Evolutionary conservation across 805 yeast species (phyloP).

Genomic region (Myxozyma neglecta): DNA sequence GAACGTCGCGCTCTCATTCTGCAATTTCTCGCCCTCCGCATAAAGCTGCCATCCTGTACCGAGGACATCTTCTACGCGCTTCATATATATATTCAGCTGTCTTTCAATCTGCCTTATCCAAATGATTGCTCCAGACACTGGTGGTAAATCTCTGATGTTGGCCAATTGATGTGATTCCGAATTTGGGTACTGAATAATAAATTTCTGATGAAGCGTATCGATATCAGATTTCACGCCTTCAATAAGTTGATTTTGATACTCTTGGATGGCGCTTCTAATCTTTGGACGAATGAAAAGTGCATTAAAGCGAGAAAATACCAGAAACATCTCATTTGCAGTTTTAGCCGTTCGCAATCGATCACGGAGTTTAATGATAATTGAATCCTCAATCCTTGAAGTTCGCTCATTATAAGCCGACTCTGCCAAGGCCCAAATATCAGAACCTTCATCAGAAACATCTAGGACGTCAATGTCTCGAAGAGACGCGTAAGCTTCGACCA

Average conservation of each 20-base stretch:
- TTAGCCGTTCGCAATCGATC: conserved; percentile 44
- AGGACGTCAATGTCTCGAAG: conserved; percentile 44
- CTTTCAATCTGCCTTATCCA: conserved; percentile 56
- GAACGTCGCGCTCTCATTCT: conserved; percentile 50
- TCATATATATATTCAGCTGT: conserved; percentile 46
- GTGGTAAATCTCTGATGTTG: conserved; percentile 50
- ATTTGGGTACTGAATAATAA: conserved; percentile 40
- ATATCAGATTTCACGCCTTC: conserved; percentile 52
- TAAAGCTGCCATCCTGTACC: conserved; percentile 63
- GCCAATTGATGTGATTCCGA: conserved; percentile 42
- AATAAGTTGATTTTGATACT: conserved; percentile 56
- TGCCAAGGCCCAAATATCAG: conserved; percentile 46
- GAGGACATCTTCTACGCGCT: conserved; percentile 52
- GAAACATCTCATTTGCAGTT: conserved; percentile 53
- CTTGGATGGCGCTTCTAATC: conserved; percentile 58
- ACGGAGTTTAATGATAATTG: conserved; percentile 47
- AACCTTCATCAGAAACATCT: conserved; percentile 44
- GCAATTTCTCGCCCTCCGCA: conserved; percentile 66
- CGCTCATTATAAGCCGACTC: conserved; percentile 48
- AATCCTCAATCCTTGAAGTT: conserved; percentile 49
- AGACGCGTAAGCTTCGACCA: conserved; percentile 47
- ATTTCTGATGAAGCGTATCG: conserved; percentile 45
- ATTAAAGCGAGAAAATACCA: conserved; percentile 51
- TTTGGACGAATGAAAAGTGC: conserved; percentile 54
- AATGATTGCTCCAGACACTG: conserved; percentile 48